Percentiles rank a stretch among this genome's conserved stretches.
phyloP scores from a whole-genome alignment of 257 asterid genomes.

The Avicennia marina region DNA sequence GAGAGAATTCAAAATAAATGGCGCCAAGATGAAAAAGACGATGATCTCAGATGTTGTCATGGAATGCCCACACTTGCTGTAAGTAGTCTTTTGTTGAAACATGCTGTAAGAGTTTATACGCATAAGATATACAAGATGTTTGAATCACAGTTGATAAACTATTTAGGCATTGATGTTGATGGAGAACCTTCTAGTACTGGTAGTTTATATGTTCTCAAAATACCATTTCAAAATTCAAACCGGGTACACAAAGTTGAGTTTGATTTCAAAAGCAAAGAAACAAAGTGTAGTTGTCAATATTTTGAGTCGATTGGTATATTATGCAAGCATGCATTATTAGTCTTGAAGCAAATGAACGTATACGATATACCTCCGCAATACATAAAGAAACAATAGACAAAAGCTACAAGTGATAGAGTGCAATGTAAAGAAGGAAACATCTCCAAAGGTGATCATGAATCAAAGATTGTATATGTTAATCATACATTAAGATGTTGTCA shows the following conservation, averaged over 20 bases:
- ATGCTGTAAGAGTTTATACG: too few relatives aligned
- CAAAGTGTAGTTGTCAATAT: neutral
- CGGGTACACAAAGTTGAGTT: neutral
- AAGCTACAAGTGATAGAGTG: neutral
- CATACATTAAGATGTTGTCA: neutral
- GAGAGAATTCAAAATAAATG: too few relatives aligned
- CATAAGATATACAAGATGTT: too few relatives aligned
- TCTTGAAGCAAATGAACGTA: neutral
- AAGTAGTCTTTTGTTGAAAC: too few relatives aligned
- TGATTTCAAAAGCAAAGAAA: neutral
- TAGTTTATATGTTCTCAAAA: neutral
- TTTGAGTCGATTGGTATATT: constrained; percentile 1
- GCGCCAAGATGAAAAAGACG: too few relatives aligned
- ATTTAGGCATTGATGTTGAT: too few relatives aligned
- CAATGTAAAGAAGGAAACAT: neutral
- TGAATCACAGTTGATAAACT: too few relatives aligned
- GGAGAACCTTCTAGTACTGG: neutral
- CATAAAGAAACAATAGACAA: neutral
- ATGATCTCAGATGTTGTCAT: too few relatives aligned
- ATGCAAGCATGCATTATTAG: too few relatives aligned
- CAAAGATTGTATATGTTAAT: neutral
- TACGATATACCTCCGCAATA: neutral
- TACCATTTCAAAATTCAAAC: neutral
- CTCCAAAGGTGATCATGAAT: neutral
- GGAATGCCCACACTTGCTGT: too few relatives aligned